Percentiles rank a stretch among this genome's conserved stretches.
Evolutionary conservation across 768 basidiomycete genomes (phyloP).

Genomic region (Russula earlei): DNA sequence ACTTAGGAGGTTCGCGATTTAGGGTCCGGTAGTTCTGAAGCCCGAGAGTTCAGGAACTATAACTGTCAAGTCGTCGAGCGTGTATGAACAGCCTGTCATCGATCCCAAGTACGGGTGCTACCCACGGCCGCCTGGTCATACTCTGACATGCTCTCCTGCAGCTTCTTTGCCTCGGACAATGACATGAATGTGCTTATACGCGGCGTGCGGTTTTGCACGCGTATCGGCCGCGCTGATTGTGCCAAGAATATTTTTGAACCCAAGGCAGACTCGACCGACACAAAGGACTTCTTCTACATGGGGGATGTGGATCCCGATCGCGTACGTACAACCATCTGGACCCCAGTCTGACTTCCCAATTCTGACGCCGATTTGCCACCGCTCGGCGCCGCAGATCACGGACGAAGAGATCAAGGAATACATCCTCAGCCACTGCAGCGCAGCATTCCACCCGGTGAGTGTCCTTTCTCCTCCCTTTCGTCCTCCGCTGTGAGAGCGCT

Average conservation of each 20-base stretch:
- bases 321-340: neutral
- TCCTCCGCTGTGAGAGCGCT: neutral
- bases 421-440: conserved; percentile 1
- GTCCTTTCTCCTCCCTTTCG: neutral
- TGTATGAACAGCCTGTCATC: conserved; percentile 11
- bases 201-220: conserved; percentile 13
- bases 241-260: conserved; percentile 15
- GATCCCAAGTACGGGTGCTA: conserved; percentile 14
- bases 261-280: conserved; percentile 5
- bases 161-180: conserved; percentile 17
- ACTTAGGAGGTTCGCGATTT: neutral
- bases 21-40: conserved; percentile 11
- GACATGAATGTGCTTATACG: conserved; percentile 15
- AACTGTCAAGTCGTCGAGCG: conserved; percentile 4
- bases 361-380: neutral
- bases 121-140: neutral
- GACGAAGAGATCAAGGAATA: conserved; percentile 19
- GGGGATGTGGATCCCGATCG: conserved; percentile 10
- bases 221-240: conserved; percentile 1
- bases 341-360: neutral
- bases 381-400: conserved; percentile 3
- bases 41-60: conserved; percentile 15
- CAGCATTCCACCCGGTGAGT: conserved; percentile 28
- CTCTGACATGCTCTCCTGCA: neutral
- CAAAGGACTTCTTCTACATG: conserved; percentile 12